These are phyloP conservation scores for Lichtheimia corymbifera DNA, from an alignment of 371 early-diverging fungal genomes.

Conservation along the genomic window DNA sequence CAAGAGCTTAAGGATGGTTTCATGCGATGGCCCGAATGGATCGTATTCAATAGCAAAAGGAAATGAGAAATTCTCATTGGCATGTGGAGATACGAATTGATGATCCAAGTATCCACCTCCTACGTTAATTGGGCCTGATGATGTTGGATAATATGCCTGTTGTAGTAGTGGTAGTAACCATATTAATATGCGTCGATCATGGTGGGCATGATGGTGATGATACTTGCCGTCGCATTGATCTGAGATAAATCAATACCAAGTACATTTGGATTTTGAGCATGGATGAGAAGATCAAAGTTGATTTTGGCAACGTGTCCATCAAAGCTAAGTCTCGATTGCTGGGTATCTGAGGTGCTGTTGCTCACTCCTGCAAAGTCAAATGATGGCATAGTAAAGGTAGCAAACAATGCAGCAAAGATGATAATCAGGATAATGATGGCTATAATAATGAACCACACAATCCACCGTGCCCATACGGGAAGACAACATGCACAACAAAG, in stretches of 20 bases:
- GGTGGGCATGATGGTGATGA: conserved; percentile 1
- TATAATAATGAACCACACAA: conserved; percentile 28
- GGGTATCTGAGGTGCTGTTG: conserved; percentile 9
- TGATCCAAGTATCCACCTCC: conserved; percentile 41
- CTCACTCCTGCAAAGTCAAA: conserved; percentile 19
- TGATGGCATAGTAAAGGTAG: conserved; percentile 28
- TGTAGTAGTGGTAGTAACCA: not conserved
- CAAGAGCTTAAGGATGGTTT: conserved; percentile 33
- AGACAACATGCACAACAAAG: conserved; percentile 29
- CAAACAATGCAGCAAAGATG: conserved; percentile 21
- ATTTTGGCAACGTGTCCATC: conserved; percentile 17
- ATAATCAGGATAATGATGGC: conserved; percentile 28
- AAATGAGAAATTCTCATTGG: conserved; percentile 31
- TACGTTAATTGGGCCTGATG: conserved; percentile 22
- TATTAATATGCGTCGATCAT: not conserved
- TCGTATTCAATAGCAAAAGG: conserved; percentile 40
- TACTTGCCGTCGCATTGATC: conserved; percentile 44
- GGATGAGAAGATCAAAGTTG: conserved; percentile 26
- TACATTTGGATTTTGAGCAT: conserved; percentile 47
- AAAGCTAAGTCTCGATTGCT: conserved; percentile 9
- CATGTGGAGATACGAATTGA: conserved; percentile 29
- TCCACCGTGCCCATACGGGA: conserved; percentile 26
- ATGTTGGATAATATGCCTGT: conserved; percentile 44
- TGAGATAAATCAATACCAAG: conserved; percentile 39
- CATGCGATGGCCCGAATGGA: conserved; percentile 20